Conservation (phyloP, 176 grass and related monocot genomes). For the Tillandsia fasciculata region DNA sequence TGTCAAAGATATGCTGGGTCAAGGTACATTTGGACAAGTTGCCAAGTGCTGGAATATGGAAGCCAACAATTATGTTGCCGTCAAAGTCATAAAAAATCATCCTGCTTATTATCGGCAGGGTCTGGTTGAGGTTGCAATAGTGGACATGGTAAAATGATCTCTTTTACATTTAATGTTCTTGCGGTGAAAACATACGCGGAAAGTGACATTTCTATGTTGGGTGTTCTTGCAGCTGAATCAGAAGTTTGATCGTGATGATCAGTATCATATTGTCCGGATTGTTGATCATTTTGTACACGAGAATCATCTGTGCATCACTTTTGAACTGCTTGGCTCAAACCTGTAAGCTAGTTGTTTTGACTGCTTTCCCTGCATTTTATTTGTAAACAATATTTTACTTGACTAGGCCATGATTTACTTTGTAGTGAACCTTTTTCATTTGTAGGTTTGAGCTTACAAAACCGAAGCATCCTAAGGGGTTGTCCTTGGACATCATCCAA, state of each 20-base stretch:
- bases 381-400: too few species aligned
- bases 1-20: slow-evolving; percentile 92
- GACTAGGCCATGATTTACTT: too few species aligned
- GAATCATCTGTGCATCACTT: slow-evolving; percentile 88
- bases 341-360: slow-evolving; percentile 45
- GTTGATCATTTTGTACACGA: slow-evolving; percentile 84
- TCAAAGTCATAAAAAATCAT: slow-evolving; percentile 98
- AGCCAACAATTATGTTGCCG: slow-evolving; percentile 67
- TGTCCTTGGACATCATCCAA: slow-evolving; percentile 68
- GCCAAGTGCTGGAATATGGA: slow-evolving; percentile 87
- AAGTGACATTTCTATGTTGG: neutral
- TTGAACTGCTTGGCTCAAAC: slow-evolving; percentile 96
- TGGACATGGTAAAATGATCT: slow-evolving; percentile 60
- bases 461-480: slow-evolving; percentile 72
- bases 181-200: neutral
- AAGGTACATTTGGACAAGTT: slow-evolving; percentile 98
- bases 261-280: slow-evolving; percentile 89
- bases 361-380: neutral
- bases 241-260: slow-evolving; percentile 86
- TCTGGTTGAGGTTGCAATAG: slow-evolving; percentile 71
- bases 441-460: slow-evolving; percentile 81
- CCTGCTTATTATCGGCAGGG: slow-evolving; percentile 94
- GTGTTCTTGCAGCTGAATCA: slow-evolving; percentile 65
- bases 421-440: neutral
- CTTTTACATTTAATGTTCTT: neutral